Base-by-base conservation (phyloP, 768 basidiomycete genomes). In the Mycena epipterygia region DNA sequence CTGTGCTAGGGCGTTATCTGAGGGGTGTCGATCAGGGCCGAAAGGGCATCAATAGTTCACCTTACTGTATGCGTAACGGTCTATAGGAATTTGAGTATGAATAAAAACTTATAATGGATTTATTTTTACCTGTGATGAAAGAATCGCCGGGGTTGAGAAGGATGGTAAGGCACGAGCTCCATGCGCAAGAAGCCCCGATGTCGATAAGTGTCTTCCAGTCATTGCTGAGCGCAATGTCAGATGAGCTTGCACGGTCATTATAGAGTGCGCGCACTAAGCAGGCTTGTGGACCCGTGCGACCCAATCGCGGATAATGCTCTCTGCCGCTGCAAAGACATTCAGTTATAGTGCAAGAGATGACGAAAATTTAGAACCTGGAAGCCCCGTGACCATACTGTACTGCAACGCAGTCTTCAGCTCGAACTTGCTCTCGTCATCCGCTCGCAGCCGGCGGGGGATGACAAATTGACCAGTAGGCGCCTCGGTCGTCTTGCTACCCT, bases 351-450 rank as follows among this genome's bases (percentile, higher is more conserved):
- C 5, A 33, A 35, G 32, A 11, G 44, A 19, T 2, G 39, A 9
- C 8, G 0, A 8, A 44, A 33, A 19, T 23, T 12, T 21, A 42
- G 2, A 17, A 71, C 83, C 79, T 2, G 84, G 77, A 13, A 89
- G 77, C 12, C 90, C 90, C 16, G 68, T 79, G n/a, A 75, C 79
- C 37, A 73, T 72, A 64, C 86, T 84, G 73, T 92, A 92, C 76
- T 91, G 90, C 9, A 92, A 80, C 14, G 89, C 85, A 17, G 76
- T 80, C 0, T 84, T 79, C 2, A 92, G 81, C 76, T 89, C 88
- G 48, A 89, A 77, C 58, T 82, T 78, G 48, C 76, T 59, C 46
- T 79, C 71, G 32, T 73, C 57, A 17, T 74, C 68, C 1, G 84
- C 74, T 71, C 81, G 46, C 52, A 70, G 49, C n/a, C 72, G 68